A percentile compares a stretch with the other conserved stretches of the same genome.
These are phyloP conservation scores for Kodamaea neixiangensis DNA, from an alignment of 805 yeast genomes.

Conservation along the genomic window DNA sequence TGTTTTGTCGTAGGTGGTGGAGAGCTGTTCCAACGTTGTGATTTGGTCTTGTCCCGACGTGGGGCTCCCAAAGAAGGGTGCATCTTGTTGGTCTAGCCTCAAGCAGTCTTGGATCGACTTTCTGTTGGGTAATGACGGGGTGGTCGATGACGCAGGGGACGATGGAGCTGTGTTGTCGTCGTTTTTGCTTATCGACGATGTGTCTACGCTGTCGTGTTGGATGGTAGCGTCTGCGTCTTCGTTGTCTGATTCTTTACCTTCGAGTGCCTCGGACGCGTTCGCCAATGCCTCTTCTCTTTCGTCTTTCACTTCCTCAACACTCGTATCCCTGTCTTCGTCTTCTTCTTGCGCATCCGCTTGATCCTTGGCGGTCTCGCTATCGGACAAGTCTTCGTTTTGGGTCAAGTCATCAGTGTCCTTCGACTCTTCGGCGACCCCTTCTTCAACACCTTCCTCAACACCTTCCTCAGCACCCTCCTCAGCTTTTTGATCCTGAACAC, in stretches of 20 bases:
- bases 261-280: background rate
- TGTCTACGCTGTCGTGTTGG: conserved; percentile 7
- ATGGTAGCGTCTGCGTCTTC: background rate
- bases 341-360: background rate
- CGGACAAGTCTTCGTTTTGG: too few relatives aligned
- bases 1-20: conserved; percentile 21
- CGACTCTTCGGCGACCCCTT: too few relatives aligned
- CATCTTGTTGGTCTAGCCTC: conserved; percentile 23
- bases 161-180: background rate
- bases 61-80: conserved; percentile 13
- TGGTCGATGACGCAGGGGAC: conserved; percentile 13
- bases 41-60: conserved; percentile 7
- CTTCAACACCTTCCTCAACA: conserved; percentile 3
- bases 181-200: conserved; percentile 3
- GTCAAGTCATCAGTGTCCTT: too few relatives aligned
- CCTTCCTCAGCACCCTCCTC: conserved; percentile 9
- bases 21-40: conserved; percentile 17
- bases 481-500: conserved; percentile 6
- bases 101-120: conserved; percentile 26
- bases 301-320: background rate
- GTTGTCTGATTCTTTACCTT: background rate
- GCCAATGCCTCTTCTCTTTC: conserved; percentile 4
- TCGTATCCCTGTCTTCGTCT: too few relatives aligned
- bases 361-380: too few relatives aligned
- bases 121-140: conserved; percentile 38